These are phyloP conservation scores for Coprinopsis sp. DNA, from an alignment of 768 basidiomycete genomes.

Conservation along the genomic window DNA sequence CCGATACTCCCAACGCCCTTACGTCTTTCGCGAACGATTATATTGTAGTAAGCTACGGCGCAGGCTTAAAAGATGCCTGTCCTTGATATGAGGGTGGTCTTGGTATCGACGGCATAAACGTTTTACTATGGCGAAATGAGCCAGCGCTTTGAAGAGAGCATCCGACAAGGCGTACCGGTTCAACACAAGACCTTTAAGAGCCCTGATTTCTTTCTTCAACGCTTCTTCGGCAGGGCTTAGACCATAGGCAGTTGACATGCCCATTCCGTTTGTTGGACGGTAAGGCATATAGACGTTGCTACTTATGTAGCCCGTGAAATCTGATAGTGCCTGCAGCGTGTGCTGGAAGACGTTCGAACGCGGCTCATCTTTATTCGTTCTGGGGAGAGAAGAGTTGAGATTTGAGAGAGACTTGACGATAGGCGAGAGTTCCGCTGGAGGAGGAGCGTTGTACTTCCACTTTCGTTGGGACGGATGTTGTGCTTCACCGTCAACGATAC, in stretches of 20 bases:
- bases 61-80: constrained; percentile 6
- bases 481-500: constrained; percentile 18
- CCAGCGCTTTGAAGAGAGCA: neutral
- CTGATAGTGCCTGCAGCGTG: constrained; percentile 60
- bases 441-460: constrained; percentile 39
- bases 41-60: neutral
- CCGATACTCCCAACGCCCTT: too few relatives aligned
- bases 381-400: constrained; percentile 35
- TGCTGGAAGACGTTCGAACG: constrained; percentile 45
- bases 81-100: constrained; percentile 13
- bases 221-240: constrained; percentile 57
- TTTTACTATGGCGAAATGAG: constrained; percentile 25
- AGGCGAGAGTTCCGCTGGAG: constrained; percentile 31
- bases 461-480: constrained; percentile 15
- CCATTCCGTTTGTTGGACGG: constrained; percentile 26
- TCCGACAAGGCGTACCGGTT: constrained; percentile 48
- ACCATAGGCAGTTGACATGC: constrained; percentile 22
- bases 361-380: constrained; percentile 21
- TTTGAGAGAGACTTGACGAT: constrained; percentile 31
- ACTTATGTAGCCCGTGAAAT: constrained; percentile 77
- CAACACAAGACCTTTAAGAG: constrained; percentile 73
- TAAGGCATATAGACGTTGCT: constrained; percentile 63
- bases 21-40: too few relatives aligned
- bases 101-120: constrained; percentile 34
- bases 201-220: constrained; percentile 65